phyloP scores from a whole-genome alignment of 306 rosid species.

The Alnus rubra region DNA sequence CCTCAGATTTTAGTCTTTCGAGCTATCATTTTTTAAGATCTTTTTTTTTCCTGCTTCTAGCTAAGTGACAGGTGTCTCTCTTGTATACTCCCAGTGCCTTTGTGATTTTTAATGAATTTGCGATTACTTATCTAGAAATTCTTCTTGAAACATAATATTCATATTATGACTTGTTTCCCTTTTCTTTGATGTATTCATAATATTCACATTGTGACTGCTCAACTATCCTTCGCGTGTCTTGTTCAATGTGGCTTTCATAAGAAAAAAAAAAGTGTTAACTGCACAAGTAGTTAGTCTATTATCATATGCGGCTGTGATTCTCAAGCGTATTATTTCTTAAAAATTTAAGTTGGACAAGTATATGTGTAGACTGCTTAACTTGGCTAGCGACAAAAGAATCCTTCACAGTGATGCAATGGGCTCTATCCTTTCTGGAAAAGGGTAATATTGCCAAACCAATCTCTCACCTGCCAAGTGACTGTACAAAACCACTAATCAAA shows the following conservation, averaged over 20 bases:
- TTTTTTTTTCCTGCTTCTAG: too few relatives aligned
- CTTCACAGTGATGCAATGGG: neutral
- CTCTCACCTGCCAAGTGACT: neutral
- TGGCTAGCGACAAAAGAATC: neutral
- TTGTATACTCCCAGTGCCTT: too few relatives aligned
- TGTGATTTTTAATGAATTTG: too few relatives aligned
- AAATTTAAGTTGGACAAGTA: neutral
- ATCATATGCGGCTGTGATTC: neutral
- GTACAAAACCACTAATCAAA: neutral
- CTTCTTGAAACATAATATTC: neutral
- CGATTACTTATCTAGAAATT: too few relatives aligned
- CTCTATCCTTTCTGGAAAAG: neutral
- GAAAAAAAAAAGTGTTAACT: neutral
- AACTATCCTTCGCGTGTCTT: neutral
- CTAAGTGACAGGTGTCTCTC: too few relatives aligned
- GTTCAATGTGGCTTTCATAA: neutral
- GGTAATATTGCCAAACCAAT: neutral
- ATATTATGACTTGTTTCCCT: neutral
- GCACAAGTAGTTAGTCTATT: neutral
- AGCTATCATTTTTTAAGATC: too few relatives aligned
- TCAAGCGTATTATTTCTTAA: neutral
- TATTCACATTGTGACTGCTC: neutral
- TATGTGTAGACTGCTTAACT: neutral
- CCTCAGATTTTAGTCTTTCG: too few relatives aligned
- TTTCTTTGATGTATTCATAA: neutral